Evolutionary conservation across 2,329 filamentous ascomycete species (phyloP), one percentile per base, ranked within the genome.

Genomic region (Colletotrichum spinosum): DNA sequence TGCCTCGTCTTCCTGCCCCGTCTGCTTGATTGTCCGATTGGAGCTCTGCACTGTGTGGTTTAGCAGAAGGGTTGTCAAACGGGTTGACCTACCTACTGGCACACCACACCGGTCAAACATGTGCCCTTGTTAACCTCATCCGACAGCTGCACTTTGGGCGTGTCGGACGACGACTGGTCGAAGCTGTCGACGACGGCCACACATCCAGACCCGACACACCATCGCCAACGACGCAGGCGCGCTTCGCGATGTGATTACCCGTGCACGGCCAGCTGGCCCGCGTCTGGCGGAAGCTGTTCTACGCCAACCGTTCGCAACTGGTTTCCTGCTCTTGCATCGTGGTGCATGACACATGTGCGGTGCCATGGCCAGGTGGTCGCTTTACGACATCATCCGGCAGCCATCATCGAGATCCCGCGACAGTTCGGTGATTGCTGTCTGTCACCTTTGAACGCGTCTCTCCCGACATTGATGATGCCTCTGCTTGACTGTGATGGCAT

Each of bases 341-440:
- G 48, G 41, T 61, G 67, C 67, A 68, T 65, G 53, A 67, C 35
- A 63, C 46, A 48, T 46, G 57, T 68, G 67, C 67, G 57, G 44
- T 34, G 54, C 49, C 39, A 44, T 25, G 55, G 46, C 59, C 58
- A 54, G 55, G 42, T 56, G 61, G 55, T 49, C 34, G 50, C 55
- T 50, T 56, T 35, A 37, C 41, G 42, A 52, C 62, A 56, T 42
- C 52, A 52, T n/a, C 46, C 50, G 35, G 45, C 50, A 45, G 57
- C 45, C 57, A 45, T 15, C 51, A 55, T 55, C 51, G 37, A 54
- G 42, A 52, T 12, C 37, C 60, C 10, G 60, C 42, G 42, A 46
- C 35, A 25, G 4, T 25, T 25, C 25, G 25, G 25, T 25, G 25
- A 46, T 46, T 10, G 13, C 44, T 17, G 17, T 15, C 44, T 17